Evolutionary conservation across 2,329 filamentous ascomycete species (phyloP).

Genomic region (Trichoderma semiorbis): DNA sequence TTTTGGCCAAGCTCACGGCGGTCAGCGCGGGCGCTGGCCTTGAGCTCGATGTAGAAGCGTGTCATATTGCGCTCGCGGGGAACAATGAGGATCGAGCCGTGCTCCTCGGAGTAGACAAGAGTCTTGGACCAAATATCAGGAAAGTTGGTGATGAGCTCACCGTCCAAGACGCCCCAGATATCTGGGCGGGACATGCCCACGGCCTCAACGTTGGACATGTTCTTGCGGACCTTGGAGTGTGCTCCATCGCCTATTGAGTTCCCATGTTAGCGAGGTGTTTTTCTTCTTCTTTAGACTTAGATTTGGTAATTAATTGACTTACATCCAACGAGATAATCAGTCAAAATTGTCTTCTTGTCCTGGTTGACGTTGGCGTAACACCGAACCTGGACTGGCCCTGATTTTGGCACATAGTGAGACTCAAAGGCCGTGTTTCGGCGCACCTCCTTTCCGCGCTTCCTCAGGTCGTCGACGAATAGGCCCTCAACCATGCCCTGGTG

Average conservation of each 20-base stretch:
- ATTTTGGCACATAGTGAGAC: slow-evolving; percentile 47
- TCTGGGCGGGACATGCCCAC: slow-evolving; percentile 51
- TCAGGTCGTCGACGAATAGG: slow-evolving; percentile 66
- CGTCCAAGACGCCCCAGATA: slow-evolving; percentile 50
- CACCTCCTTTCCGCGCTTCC: slow-evolving; percentile 60
- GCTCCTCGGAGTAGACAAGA: slow-evolving; percentile 53
- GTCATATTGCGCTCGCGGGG: slow-evolving; percentile 62
- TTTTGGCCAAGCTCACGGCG: slow-evolving; percentile 61
- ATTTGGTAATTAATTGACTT: slow-evolving; percentile 25
- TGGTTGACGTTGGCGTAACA: slow-evolving; percentile 51
- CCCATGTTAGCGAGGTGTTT: neutral
- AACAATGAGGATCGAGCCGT: slow-evolving; percentile 62
- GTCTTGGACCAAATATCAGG: slow-evolving; percentile 57
- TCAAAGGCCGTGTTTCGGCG: slow-evolving; percentile 62
- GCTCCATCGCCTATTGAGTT: slow-evolving; percentile 59
- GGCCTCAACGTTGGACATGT: slow-evolving; percentile 55
- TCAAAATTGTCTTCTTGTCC: slow-evolving; percentile 48
- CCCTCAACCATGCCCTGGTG: slow-evolving; percentile 76
- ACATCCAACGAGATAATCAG: slow-evolving; percentile 67
- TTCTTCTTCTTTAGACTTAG: neutral
- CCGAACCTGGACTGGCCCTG: slow-evolving; percentile 46
- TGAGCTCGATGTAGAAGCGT: slow-evolving; percentile 62
- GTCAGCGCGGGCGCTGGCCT: slow-evolving; percentile 48
- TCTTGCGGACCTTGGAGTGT: slow-evolving; percentile 65
- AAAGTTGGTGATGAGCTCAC: slow-evolving; percentile 48